Evolutionary conservation across 805 yeast species (phyloP), one percentile per base, ranked within the genome.

Genomic region (Ogataea pilisensis): DNA sequence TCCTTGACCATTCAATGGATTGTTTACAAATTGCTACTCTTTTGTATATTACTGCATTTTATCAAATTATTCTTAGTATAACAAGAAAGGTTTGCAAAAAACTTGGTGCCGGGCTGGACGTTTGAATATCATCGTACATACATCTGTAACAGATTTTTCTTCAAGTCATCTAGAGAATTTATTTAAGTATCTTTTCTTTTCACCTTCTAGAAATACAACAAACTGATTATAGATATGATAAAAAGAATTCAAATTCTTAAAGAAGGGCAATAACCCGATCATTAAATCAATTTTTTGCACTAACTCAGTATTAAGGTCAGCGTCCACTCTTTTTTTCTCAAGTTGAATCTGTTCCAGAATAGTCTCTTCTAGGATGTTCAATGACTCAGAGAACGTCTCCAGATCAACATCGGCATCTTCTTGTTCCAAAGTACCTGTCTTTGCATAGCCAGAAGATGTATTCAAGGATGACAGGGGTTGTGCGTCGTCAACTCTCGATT

Each of bases 191-290:
- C 55, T 49, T 35, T 63, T 66, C 39, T 61, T 65, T 50, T 66
- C 68, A 8, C 43, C 50, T 33, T 63, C 61, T 9, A 80, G 55
- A 18, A 60, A 64, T n/a, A 60, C 60, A 1, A 69, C 68, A 55
- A 80, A 81, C 18, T 63, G 67, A n/a, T 64, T 55, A 51, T 78
- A 83, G 1, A 64, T 54, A 1, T 73, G 64, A 39, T 74, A 66
- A 54, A 80, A 83, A 22, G 68, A 66, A 2, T 70, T 61, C 35
- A 82, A 55, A 16, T 72, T 73, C 48, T 70, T 69, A 52, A 83
- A 81, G 14, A 80, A 58, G 0, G 81, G 80, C 35, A 66, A 60
- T 38, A 81, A 51, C 5, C 67, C 68, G 18, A 68, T 63, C 56
- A 83, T 63, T 22, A 70, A 67, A 28, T 75, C 70, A 16, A 78